Conservation (phyloP, 441 rosid species). For the Gossypium gossypioides region DNA sequence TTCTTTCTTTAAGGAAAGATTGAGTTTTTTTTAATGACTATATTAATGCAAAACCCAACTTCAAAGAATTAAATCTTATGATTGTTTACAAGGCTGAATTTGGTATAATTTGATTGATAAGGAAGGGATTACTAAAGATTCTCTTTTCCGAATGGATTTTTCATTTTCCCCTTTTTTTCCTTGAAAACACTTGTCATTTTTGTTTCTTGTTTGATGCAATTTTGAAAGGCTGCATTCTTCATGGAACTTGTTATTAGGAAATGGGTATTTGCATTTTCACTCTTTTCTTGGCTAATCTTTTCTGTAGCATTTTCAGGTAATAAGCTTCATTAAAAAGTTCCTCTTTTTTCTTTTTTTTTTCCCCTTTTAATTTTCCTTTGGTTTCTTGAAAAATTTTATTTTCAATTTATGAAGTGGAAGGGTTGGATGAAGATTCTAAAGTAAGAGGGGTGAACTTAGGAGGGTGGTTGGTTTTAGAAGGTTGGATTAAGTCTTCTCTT, state of each 20-base stretch:
- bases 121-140: slow-evolving; percentile 37
- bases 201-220: slow-evolving; percentile 19
- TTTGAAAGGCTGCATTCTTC: slow-evolving; percentile 27
- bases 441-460: slow-evolving; percentile 73
- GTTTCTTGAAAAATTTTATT: background rate
- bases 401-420: slow-evolving; percentile 37
- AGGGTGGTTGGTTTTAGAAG: slow-evolving; percentile 76
- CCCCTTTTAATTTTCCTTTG: background rate
- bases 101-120: slow-evolving; percentile 35
- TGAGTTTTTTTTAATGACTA: background rate
- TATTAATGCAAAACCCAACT: background rate
- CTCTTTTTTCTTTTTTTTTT: background rate
- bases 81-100: slow-evolving; percentile 38
- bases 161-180: background rate
- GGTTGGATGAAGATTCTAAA: slow-evolving; percentile 42
- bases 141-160: slow-evolving; percentile 13
- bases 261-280: slow-evolving; percentile 44
- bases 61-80: slow-evolving; percentile 13
- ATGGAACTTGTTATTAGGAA: slow-evolving; percentile 46
- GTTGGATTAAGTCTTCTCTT: slow-evolving; percentile 77
- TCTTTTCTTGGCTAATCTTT: slow-evolving; percentile 31
- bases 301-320: slow-evolving; percentile 36
- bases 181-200: background rate
- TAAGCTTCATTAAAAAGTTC: slow-evolving; percentile 1
- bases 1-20: background rate